Evolutionary conservation across 2,329 filamentous ascomycete genomes (phyloP), one percentile per base, ranked within the genome.

Genomic region (Fusarium sp.): DNA sequence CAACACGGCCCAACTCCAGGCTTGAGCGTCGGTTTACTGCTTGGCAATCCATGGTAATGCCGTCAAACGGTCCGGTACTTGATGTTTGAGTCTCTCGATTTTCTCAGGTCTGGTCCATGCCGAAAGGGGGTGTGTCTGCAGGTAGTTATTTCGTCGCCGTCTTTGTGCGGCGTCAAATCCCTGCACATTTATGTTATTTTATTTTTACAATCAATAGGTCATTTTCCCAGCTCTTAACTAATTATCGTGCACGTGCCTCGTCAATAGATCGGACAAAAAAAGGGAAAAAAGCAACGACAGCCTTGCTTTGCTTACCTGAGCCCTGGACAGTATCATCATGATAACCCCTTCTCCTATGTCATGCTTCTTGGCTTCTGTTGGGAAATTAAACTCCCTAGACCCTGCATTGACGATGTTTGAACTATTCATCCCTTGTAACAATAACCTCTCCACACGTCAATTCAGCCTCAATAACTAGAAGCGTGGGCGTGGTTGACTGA

Each of bases 291-390:
- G 26, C 26, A 28, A 36, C 17, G 43, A 39, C 62, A 58, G 45
- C 30, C 51, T 58, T 55, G 58, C 42, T 30, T 43, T 8, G 34
- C 42, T n/a, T n/a, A n/a, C 9, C 42, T 46, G 43, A 49, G 17
- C 34, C n/a, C n/a, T 49, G 43, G 34, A 44, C 42, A 55, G 39
- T 42, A 53, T 32, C 28, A 32, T 32, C 28, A 32, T 32, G 7
- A 32, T 15, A 38, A 48, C 65, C 59, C 63, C 69, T 67, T 69
- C 69, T 69, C 71, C 65, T 73, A 70, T 70, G 61, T 56, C 51
- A 45, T 73, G 56, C 68, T 65, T 70, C 69, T 72, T 72, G 71
- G 52, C 68, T 65, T 70, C 69, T 73, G 71, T 73, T 73, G 71
- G 70, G 71, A 73, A 56, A 73, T 73, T 73, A 71, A 69, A 62